Evolutionary conservation across 1,139 yeast species (phyloP), one percentile per base, ranked within the genome.

Genomic region (Casaregolazyma suthepensis): DNA sequence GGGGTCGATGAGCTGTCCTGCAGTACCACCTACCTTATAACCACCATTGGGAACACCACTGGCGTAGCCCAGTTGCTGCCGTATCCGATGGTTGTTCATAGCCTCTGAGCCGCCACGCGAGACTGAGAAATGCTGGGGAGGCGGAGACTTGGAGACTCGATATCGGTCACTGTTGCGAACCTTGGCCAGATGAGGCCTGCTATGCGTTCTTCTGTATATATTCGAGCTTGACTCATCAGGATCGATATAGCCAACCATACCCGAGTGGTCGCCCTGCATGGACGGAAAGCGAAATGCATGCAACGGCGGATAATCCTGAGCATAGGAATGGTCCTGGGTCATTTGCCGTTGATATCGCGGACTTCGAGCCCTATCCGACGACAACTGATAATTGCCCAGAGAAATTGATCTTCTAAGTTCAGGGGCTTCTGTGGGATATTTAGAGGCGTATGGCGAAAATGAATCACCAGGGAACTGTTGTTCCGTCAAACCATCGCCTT

Each of bases 11-110:
- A 18, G 5, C 15, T n/a, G 17, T 22, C 22, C 13, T 5, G 42
- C 48, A 38, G 29, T 47, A n/a, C 40, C 35, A 13, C 37, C 18
- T 37, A 47, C 40, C 45, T 43, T 43, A 7, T 22, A 23, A 18
- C 45, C 23, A 9, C 37, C 50, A 38, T 23, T 47, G 9, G 38
- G 26, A 22, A 20, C 35, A 15, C 23, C 40, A 13, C 22, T 5
- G 12, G 23, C 20, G 29, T 31, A 35, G 13, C 40, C 17, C 17
- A 35, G 40, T 13, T 35, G 40, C 40, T 35, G 40, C 40, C 40
- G 40, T 35, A 35, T 35, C 17, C 40, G 9, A n/a, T 35, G 40
- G 40, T 13, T n/a, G 13, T 35, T 13, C 5, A 15, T 15, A 35
- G 40, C 15, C 40, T 35, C 40, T n/a, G 40, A 15, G 13, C 6